Evolutionary conservation across 139 green algal species (phyloP).

Genomic region (Chlorella sp.): DNA sequence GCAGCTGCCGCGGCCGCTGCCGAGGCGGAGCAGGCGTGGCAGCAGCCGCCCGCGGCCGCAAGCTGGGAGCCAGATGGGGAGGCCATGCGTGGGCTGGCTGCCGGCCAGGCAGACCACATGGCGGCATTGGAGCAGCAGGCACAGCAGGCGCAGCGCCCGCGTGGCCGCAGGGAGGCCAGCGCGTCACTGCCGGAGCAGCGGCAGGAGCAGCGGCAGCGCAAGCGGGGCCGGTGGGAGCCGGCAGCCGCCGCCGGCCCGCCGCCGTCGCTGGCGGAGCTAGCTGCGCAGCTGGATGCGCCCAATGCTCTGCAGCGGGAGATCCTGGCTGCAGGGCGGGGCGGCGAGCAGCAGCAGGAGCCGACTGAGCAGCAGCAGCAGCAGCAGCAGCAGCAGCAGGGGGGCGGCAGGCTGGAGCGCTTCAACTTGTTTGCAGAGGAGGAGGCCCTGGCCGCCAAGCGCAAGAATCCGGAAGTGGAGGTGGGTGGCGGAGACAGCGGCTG

Average conservation of each 20-base stretch:
- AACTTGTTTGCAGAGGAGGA: conserved; percentile 61
- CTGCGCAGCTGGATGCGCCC: conserved; percentile 4
- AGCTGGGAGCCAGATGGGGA: not conserved
- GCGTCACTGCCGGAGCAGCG: not conserved
- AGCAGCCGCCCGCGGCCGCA: not conserved
- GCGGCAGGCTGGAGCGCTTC: conserved; percentile 60
- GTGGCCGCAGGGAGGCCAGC: not conserved
- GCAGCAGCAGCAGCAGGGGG: not conserved
- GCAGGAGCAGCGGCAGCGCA: not conserved
- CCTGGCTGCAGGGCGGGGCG: too few relatives aligned
- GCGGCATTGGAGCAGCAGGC: conserved; percentile 20
- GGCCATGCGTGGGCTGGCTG: conserved; percentile 12
- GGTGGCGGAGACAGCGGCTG: not conserved
- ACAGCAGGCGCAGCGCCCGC: not conserved
- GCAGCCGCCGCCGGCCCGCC: not conserved
- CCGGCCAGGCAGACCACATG: conserved; percentile 30
- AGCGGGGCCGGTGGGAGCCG: not conserved
- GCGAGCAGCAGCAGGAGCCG: not conserved
- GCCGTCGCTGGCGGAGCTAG: conserved; percentile 13
- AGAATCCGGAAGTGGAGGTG: conserved; percentile 64
- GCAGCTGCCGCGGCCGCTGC: not conserved
- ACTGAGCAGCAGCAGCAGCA: not conserved
- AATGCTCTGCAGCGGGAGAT: too few relatives aligned
- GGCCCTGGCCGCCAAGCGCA: not conserved
- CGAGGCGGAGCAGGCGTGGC: not conserved